Evolutionary conservation across 768 basidiomycete species (phyloP), one percentile per base, ranked within the genome.

Genomic region (Mycena filopes): DNA sequence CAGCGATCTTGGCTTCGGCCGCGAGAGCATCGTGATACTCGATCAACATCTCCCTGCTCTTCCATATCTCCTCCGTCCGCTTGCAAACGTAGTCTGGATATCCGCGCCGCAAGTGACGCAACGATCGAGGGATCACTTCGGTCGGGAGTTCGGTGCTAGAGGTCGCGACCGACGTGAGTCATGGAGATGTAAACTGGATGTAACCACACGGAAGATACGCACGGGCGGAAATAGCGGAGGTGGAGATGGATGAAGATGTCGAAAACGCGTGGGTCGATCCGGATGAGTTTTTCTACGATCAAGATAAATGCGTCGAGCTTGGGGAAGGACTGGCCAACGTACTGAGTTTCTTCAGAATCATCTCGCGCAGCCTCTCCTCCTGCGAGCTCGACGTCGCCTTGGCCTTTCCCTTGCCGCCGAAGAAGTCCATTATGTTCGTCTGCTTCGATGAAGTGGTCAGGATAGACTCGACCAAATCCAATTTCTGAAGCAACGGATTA

Each of bases 191-290:
- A 36, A 18, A 40, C 21, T 9, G 18, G 48, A 33, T 33, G 18
- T 13, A 26, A 47, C 16, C 46, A n/a, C 1, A 4, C 26, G 3
- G 4, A 25, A 25, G 26, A 45, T 2, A 59, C 63, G 20, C 33
- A 65, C 56, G 49, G 59, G 43, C 50, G 63, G 38, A 58, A 65
- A 28, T 65, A 65, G 23, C 31, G 2, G 18, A 60, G 38, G 29
- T 54, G 57, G 11, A 54, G 43, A 13, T 50, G 57, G 11, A 33
- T 50, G 28, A 65, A 26, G 12, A 59, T 54, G 18, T 42, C 45
- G 20, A 23, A 31, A 9, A 65, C 63, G 9, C 47, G 43, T 18
- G n/a, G 5, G 56, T 59, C 31, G n/a, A 59, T 26, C 31, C 46
- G 26, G 36, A 65, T 51, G 13, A 65, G 51, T 59, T 55, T 53